Conservation (phyloP, 2,329 filamentous ascomycete species). For the Microdochium paspali region DNA sequence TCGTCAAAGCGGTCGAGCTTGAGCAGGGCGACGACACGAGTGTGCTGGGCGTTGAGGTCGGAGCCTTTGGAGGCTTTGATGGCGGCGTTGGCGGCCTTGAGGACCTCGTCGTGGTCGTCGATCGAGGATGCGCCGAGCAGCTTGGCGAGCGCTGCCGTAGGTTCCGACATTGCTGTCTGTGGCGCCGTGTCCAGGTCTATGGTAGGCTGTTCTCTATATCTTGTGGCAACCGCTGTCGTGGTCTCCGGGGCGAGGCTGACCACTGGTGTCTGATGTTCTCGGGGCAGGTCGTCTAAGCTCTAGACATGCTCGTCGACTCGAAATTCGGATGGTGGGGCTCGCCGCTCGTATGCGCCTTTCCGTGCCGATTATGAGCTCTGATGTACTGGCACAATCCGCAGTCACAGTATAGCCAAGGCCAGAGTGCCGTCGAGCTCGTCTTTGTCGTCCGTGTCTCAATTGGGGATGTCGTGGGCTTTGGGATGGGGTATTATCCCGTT, state of each 20-base stretch:
- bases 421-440: not conserved
- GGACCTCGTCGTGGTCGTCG: slow-evolving; percentile 64
- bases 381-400: not conserved
- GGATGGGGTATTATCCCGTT: not conserved
- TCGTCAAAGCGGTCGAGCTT: slow-evolving; percentile 79
- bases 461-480: not conserved
- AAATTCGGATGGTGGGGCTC: not conserved
- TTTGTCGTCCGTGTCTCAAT: not conserved
- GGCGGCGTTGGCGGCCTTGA: slow-evolving; percentile 53
- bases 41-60: slow-evolving; percentile 50
- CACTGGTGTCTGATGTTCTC: not conserved
- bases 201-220: not conserved
- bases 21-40: slow-evolving; percentile 64
- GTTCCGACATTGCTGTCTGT: slow-evolving; percentile 25
- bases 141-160: slow-evolving; percentile 40
- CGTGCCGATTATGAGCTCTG: not conserved
- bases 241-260: not conserved
- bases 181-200: not conserved
- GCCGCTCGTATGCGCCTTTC: not conserved
- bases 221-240: not conserved
- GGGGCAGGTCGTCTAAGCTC: not conserved
- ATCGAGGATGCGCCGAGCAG: slow-evolving; percentile 47
- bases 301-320: not conserved
- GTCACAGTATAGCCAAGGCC: too few relatives aligned
- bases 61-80: slow-evolving; percentile 52